Base-by-base conservation (phyloP, 2,329 filamentous ascomycete genomes). In the Colletotrichum liaoningense region DNA sequence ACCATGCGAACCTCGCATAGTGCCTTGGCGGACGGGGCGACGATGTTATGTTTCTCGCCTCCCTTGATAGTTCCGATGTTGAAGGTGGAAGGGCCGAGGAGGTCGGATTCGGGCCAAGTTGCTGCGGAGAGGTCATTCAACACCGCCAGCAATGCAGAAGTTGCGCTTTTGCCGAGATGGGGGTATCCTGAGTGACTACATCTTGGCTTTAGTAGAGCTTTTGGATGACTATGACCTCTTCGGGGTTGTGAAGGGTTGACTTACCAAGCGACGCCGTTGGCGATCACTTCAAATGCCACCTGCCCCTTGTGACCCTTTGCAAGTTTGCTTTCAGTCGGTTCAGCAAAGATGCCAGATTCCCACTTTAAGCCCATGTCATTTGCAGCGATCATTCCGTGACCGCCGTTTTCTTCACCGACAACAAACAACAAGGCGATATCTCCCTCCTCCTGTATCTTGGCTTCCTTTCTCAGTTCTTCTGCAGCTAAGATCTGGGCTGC, bases 1-100 rank as follows among this genome's bases (percentile, higher is more conserved):
- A 82, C 80, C 63, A 84, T 80, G 49, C 83, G 82, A 16, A 85
- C 79, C 57, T 80, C 81, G 75, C 83, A 85, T 16, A 84, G 80
- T 1, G 83, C 83, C 35, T 79, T 81, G 5, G 83, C 83, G 2
- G 78, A 78, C 8, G 81, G 79, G 0, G 83, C 82, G 4, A 85
- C 75, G 58, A 85, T 81, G 71, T 84, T 84, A 75, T 84, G 83
- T 64, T 79, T 80, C 55, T 79, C 82, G 3, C 83, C 83, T 26
- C 83, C 83, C 52, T 81, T 74, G 5, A 85, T 78, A 42, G 80
- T 83, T 8, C 83, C 83, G 30, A 82, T 80, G 72, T 85, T 83
- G 60, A 85, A 80, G 4, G 83, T 84, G 3, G 83, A 83, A 1
- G 81, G 79, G 0, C 83, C 83, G 4, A 85, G 79, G 1, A 84